Conservation (phyloP, 305 asterid genomes). For the Fraxinus albicans region DNA sequence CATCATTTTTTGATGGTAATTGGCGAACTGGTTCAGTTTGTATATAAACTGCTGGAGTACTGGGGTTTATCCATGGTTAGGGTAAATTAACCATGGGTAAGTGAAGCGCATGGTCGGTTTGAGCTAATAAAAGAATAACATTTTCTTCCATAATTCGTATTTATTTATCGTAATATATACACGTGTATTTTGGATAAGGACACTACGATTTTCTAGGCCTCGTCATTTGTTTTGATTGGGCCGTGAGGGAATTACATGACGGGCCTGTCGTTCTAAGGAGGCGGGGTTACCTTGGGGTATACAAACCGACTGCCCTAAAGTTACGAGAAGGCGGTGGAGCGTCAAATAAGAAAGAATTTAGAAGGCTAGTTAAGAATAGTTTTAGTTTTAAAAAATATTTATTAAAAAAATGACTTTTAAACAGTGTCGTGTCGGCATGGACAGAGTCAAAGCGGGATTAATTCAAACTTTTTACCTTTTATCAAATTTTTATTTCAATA, state of each 20-base stretch:
- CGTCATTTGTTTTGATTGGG: conserved; percentile 6
- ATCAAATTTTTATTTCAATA: too few relatives aligned
- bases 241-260: neutral
- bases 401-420: too few relatives aligned
- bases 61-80: conserved; percentile 30
- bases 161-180: neutral
- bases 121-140: neutral
- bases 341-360: neutral
- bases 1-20: conserved; percentile 26
- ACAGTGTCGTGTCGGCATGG: too few relatives aligned
- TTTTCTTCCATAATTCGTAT: neutral
- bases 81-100: conserved; percentile 21
- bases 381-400: too few relatives aligned
- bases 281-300: neutral
- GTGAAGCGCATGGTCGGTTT: neutral
- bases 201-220: neutral
- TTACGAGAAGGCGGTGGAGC: conserved; percentile 35
- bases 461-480: too few relatives aligned
- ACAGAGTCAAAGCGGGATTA: too few relatives aligned
- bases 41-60: conserved; percentile 37
- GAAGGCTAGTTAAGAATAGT: neutral
- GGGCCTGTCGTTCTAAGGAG: neutral
- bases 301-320: conserved; percentile 25
- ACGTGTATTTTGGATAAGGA: conserved; percentile 16
- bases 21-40: neutral